A percentile compares a stretch with the other conserved stretches of the same genome.
Evolutionary conservation across 768 basidiomycete species (phyloP).

Genomic region (Floccularia luteovirens): DNA sequence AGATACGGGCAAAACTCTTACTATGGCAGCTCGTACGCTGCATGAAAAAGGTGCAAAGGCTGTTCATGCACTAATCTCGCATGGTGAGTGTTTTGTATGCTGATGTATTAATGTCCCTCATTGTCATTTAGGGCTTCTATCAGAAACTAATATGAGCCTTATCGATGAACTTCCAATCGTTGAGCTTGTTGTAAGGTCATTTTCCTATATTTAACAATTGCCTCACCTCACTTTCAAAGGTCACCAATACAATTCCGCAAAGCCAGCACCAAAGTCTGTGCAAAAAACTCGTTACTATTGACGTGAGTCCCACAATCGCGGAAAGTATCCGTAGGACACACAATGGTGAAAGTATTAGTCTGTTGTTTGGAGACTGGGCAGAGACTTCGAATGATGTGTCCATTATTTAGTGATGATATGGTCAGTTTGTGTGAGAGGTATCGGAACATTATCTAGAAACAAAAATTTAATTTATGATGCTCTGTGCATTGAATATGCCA

Average conservation of each 20-base stretch:
- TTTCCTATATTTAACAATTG: background rate
- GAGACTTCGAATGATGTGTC: conserved; percentile 34
- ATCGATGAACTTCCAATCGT: conserved; percentile 72
- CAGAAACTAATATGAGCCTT: conserved; percentile 62
- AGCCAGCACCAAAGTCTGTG: conserved; percentile 50
- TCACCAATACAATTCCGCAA: conserved; percentile 95
- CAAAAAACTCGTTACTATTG: conserved; percentile 81
- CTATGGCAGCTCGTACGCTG: conserved; percentile 78
- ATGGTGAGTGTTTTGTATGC: conserved; percentile 45
- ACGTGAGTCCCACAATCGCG: conserved; percentile 86
- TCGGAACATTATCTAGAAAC: background rate
- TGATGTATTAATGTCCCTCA: conserved; percentile 8
- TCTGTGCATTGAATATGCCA: no score
- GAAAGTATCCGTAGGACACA: conserved; percentile 95
- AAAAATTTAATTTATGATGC: background rate
- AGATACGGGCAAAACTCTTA: conserved; percentile 88
- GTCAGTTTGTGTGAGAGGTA: background rate
- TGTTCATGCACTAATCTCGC: conserved; percentile 85
- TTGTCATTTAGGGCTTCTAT: conserved; percentile 56
- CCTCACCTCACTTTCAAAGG: conserved; percentile 33
- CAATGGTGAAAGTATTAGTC: conserved; percentile 88
- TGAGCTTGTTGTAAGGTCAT: conserved; percentile 68
- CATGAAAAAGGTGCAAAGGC: conserved; percentile 84
- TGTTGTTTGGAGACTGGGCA: conserved; percentile 82
- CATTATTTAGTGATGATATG: conserved; percentile 17